Evolutionary conservation across 2,329 filamentous ascomycete genomes (phyloP).

Genomic region (Zymoseptoria crescenta): DNA sequence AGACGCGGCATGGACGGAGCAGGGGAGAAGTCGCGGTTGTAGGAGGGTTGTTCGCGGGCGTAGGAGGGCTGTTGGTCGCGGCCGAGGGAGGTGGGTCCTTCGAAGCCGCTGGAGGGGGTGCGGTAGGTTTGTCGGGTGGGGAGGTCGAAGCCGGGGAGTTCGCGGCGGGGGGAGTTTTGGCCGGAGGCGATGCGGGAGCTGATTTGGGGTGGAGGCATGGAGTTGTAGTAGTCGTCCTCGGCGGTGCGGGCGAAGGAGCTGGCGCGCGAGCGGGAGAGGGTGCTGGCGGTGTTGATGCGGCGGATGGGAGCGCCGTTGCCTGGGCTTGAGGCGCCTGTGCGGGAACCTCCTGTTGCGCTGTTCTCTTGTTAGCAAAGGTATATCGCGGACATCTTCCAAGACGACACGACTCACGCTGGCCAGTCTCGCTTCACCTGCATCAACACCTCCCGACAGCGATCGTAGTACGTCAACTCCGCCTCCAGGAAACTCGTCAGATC

Average conservation of each 20-base stretch:
- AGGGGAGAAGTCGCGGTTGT: conserved; percentile 43
- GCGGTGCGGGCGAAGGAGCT: conserved; percentile 49
- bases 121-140: conserved; percentile 40
- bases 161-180: conserved; percentile 36
- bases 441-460: conserved; percentile 80
- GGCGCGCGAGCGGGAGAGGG: conserved; percentile 47
- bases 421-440: conserved; percentile 60
- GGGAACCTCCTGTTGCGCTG: conserved; percentile 17
- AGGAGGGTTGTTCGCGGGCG: not conserved
- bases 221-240: conserved; percentile 48
- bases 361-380: conserved; percentile 4
- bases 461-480: conserved; percentile 82
- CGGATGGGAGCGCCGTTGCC: conserved; percentile 25
- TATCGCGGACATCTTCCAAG: not conserved
- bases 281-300: conserved; percentile 34
- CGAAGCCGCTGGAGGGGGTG: conserved; percentile 46
- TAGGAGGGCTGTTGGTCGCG: not conserved
- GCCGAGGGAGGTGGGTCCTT: conserved; percentile 43
- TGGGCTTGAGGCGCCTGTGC: conserved; percentile 19
- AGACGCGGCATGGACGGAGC: conserved; percentile 36
- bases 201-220: conserved; percentile 47
- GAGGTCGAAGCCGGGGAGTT: conserved; percentile 36
- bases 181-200: conserved; percentile 38
- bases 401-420: conserved; percentile 48
- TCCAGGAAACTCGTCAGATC: conserved; percentile 79